Evolutionary conservation across 2,329 filamentous ascomycete genomes (phyloP).

Genomic region (Blastomyces parvus): DNA sequence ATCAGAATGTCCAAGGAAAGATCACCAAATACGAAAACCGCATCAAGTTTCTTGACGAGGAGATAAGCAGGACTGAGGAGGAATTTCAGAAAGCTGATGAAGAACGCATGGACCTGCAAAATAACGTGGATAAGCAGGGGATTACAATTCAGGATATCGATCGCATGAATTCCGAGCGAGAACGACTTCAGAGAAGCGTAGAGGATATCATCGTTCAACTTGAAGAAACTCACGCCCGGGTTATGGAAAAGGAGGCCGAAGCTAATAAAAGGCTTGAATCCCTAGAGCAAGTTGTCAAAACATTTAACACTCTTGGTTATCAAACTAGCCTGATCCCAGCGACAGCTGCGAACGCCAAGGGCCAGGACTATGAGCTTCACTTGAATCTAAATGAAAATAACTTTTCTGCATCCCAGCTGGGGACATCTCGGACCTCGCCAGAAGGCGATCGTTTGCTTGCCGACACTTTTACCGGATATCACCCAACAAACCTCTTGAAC

Average conservation of each 20-base stretch:
- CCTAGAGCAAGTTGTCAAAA: conserved; percentile 79
- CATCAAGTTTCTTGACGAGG: conserved; percentile 72
- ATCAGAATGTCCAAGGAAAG: conserved; percentile 69
- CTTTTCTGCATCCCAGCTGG: conserved; percentile 56
- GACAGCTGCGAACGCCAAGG: conserved; percentile 76
- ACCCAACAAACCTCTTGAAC: conserved; percentile 78
- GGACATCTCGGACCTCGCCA: conserved; percentile 38
- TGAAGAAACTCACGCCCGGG: conserved; percentile 74
- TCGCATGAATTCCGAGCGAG: conserved; percentile 92
- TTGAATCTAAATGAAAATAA: conserved; percentile 74
- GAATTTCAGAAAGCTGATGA: conserved; percentile 74
- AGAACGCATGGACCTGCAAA: conserved; percentile 70
- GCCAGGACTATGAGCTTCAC: conserved; percentile 71
- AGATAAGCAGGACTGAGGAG: conserved; percentile 65
- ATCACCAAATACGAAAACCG: conserved; percentile 81
- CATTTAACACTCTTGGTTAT: conserved; percentile 90
- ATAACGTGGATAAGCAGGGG: conserved; percentile 80
- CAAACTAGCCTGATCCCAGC: conserved; percentile 83
- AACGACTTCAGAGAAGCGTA: conserved; percentile 81
- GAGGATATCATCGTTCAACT: conserved; percentile 65
- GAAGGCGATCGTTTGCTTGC: conserved; percentile 69
- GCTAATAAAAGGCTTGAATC: conserved; percentile 80
- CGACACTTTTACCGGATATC: conserved; percentile 76
- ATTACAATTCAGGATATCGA: conserved; percentile 98
- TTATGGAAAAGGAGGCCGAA: conserved; percentile 79